phyloP scores from a whole-genome alignment of 495 filamentous ascomycete genomes.

The Penicillium parvum region DNA sequence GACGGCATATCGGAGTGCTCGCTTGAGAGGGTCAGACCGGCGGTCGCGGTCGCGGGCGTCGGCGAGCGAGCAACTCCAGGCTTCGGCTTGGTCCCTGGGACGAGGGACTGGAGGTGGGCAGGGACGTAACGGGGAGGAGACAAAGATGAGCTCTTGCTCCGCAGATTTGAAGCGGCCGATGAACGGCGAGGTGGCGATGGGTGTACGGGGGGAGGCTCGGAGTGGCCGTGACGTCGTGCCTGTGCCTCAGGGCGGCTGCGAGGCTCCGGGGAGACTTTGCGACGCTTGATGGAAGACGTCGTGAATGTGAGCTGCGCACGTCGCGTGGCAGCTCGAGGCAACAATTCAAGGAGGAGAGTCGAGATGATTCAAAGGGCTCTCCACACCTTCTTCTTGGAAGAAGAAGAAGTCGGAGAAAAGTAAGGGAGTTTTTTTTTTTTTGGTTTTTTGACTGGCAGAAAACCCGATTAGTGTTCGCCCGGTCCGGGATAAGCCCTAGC shows the following conservation, averaged over 20 bases:
- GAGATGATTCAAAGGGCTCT: conserved; percentile 3
- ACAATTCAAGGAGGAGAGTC: conserved; percentile 9
- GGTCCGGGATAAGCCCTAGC: conserved; percentile 14
- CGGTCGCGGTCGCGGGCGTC: conserved; percentile 61
- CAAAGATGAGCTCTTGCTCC: conserved; percentile 31
- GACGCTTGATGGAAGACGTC: conserved; percentile 89
- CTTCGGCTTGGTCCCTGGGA: conserved; percentile 38
- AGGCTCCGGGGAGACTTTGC: conserved; percentile 63
- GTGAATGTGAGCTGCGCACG: conserved; percentile 72
- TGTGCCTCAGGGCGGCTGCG: conserved; percentile 41
- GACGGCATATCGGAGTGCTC: conserved; percentile 53
- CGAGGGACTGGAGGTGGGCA: conserved; percentile 58
- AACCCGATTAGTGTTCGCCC: conserved; percentile 14
- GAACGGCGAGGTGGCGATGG: conserved; percentile 24
- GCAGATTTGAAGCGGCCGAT: conserved; percentile 30
- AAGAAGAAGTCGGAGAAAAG: conserved; percentile 10
- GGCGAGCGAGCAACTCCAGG: conserved; percentile 43
- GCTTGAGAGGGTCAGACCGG: conserved; percentile 62
- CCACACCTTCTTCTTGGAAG: conserved; percentile 5
- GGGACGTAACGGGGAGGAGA: conserved; percentile 52
- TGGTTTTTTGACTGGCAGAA: conserved; percentile 22
- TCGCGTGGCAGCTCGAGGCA: conserved; percentile 45
- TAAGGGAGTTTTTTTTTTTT: not conserved
- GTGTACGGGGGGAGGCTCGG: conserved; percentile 23
- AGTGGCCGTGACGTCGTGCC: conserved; percentile 38